These are phyloP conservation scores for Didymosphaeria variabile DNA, from an alignment of 2,329 filamentous ascomycete genomes.

Conservation along the genomic window DNA sequence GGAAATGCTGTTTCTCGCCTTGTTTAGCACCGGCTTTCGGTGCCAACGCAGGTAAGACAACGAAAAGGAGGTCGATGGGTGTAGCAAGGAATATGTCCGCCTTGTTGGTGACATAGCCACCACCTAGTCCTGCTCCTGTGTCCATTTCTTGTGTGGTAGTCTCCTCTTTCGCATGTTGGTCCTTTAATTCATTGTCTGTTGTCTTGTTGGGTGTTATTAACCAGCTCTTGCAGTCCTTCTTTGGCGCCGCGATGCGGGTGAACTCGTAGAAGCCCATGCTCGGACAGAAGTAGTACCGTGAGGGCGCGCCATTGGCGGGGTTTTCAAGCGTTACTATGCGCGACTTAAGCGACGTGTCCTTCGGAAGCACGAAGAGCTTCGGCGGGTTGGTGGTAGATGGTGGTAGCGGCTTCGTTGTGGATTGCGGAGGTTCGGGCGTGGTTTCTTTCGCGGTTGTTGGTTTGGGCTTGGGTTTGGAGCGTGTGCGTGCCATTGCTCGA, in stretches of 20 bases:
- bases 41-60: slow-evolving; percentile 77
- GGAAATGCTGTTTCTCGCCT: slow-evolving; percentile 68
- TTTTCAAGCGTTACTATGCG: slow-evolving; percentile 65
- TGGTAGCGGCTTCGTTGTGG: slow-evolving; percentile 42
- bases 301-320: slow-evolving; percentile 59
- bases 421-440: slow-evolving; percentile 35
- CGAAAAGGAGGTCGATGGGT: slow-evolving; percentile 82
- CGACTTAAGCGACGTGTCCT: slow-evolving; percentile 59
- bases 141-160: slow-evolving; percentile 9
- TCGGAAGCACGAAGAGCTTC: slow-evolving; percentile 67
- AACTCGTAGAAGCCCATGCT: slow-evolving; percentile 68
- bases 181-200: slow-evolving; percentile 15
- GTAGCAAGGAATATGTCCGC: slow-evolving; percentile 87
- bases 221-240: slow-evolving; percentile 63
- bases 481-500: slow-evolving; percentile 45
- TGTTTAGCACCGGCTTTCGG: slow-evolving; percentile 51
- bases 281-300: slow-evolving; percentile 68
- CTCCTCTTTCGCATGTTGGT: slow-evolving; percentile 14
- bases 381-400: slow-evolving; percentile 53
- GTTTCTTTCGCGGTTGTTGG: slow-evolving; percentile 24
- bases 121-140: slow-evolving; percentile 24
- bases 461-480: slow-evolving; percentile 49
- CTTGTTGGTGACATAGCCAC: slow-evolving; percentile 68
- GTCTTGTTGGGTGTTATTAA: slow-evolving; percentile 53
- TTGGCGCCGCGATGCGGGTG: slow-evolving; percentile 63